Evolutionary conservation across 2,329 filamentous ascomycete species (phyloP), one percentile per base, ranked within the genome.

Genomic region (Xylaria sp.): DNA sequence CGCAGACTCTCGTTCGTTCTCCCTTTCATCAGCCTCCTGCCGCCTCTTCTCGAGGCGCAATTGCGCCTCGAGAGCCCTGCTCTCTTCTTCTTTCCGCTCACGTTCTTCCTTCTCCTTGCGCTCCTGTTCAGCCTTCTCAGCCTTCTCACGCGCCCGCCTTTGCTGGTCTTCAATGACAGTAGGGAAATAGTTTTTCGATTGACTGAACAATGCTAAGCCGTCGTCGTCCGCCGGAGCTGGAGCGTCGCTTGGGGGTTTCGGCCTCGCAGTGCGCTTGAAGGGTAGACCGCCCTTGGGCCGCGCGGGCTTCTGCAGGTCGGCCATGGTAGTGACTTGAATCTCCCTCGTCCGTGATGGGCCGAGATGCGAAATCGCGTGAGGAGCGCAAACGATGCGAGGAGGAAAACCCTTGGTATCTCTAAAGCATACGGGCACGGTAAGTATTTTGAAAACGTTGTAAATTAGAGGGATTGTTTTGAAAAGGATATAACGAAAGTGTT

Each of bases 221-320:
- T 83, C 80, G 34, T 79, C 80, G 48, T 83, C 78, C 18, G 78
- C 75, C 60, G 55, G 62, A 66, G 75, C 65, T 25, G 74, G 65
- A n/a, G 75, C 77, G 1, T 80, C 76, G 28, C 70, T 72, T 1
- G 77, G 74, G 10, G 67, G 62, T 52, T 76, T 75, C 55, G 80
- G 82, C 70, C 83, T 76, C 23, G 80, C 83, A 1, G 84, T 86
- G 13, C 83, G 83, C 70, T 86, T 86, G 76, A 86, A 86, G 0
- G 84, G 85, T 1, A 86, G 81, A 74, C 82, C 82, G 65, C 79
- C 80, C 72, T 78, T 81, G 13, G 70, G 67, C 7, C 74, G 69
- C 39, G 70, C 50, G 37, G 77, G 70, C 18, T 76, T 72, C 25
- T 70, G 69, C 7, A 69, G 66, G 56, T 81, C 79, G 12, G 76